These are phyloP conservation scores for Penicillium mononematosum DNA, from an alignment of 495 filamentous ascomycete species.

Conservation along the genomic window DNA sequence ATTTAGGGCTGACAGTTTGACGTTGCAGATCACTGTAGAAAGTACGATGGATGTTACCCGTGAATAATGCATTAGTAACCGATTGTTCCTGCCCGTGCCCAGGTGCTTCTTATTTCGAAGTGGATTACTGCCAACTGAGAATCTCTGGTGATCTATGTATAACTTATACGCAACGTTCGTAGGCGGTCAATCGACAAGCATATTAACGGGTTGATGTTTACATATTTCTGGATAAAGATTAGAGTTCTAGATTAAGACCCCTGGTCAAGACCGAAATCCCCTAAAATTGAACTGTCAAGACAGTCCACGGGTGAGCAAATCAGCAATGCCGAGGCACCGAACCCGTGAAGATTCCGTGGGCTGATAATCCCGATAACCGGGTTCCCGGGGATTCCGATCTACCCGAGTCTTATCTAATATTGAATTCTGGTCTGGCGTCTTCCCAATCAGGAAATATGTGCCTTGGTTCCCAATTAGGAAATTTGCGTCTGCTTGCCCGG, in stretches of 20 bases:
- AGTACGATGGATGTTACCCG: background rate
- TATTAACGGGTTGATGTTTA: background rate
- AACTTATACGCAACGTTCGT: background rate
- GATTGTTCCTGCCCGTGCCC: no score
- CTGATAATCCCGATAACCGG: background rate
- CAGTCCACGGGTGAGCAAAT: background rate
- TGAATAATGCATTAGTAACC: background rate
- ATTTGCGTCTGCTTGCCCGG: background rate
- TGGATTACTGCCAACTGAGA: background rate
- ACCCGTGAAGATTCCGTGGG: background rate
- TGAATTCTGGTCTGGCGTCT: background rate
- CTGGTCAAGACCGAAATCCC: background rate
- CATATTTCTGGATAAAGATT: background rate
- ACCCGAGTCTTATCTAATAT: background rate
- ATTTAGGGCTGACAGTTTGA: background rate
- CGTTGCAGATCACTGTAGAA: background rate
- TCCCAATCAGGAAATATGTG: conserved; percentile 1
- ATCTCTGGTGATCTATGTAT: background rate
- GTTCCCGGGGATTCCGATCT: background rate
- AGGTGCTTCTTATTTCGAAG: background rate
- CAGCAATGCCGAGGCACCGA: background rate
- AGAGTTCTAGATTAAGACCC: background rate
- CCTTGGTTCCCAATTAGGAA: background rate
- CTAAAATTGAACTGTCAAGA: background rate
- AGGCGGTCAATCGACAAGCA: background rate